Conservation (phyloP, 1,284 basidiomycete species). For the Trichosporon asahii region DNA sequence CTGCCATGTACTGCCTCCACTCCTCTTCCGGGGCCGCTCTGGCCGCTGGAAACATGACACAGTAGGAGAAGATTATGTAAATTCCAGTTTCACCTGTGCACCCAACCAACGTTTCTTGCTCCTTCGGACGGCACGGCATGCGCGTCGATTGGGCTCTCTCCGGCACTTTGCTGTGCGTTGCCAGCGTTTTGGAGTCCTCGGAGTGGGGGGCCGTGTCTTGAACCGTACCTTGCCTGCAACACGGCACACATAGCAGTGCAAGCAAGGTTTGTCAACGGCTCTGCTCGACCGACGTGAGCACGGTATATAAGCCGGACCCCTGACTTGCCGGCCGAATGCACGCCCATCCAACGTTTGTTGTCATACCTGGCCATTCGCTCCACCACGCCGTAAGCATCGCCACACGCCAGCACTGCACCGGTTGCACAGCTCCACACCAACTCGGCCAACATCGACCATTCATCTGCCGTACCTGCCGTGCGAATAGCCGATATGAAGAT, state of each 20-base stretch:
- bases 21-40: not conserved
- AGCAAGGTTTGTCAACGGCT: not conserved
- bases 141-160: not conserved
- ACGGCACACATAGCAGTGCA: not conserved
- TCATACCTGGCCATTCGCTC: not conserved
- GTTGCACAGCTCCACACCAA: constrained; percentile 4
- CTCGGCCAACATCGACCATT: not conserved
- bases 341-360: not conserved
- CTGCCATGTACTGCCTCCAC: not conserved
- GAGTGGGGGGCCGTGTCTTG: constrained; percentile 8
- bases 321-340: not conserved
- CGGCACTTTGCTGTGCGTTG: not conserved
- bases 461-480: not conserved
- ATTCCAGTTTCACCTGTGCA: constrained; percentile 8
- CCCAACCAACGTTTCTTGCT: not conserved
- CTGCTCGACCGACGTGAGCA: not conserved
- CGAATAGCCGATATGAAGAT: not conserved
- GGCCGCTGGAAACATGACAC: constrained; percentile 8
- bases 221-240: not conserved
- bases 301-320: not conserved
- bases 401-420: not conserved
- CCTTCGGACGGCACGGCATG: not conserved
- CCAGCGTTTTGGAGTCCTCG: not conserved
- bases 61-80: constrained; percentile 1
- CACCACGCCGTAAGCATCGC: not conserved